Evolutionary conservation across 257 asterid species (phyloP).

Genomic region (Lantana camara): DNA sequence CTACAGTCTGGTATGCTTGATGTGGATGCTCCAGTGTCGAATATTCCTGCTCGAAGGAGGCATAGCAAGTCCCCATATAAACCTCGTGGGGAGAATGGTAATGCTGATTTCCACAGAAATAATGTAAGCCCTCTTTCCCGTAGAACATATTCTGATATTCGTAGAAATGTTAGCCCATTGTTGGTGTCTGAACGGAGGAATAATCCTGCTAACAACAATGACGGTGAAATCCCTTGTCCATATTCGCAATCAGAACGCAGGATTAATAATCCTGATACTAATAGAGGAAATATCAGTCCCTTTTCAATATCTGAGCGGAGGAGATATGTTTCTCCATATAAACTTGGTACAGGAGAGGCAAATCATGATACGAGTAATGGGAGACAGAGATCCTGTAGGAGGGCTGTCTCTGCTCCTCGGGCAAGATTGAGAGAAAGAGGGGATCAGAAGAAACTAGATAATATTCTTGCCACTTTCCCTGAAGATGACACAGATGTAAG

Average conservation of each 20-base stretch:
- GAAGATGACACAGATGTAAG: conserved; percentile 32
- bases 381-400: conserved; percentile 34
- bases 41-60: conserved; percentile 37
- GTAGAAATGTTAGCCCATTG: conserved; percentile 7
- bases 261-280: conserved; percentile 10
- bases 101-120: conserved; percentile 4
- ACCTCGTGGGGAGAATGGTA: conserved; percentile 27
- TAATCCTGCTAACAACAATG: conserved; percentile 1
- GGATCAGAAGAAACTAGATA: conserved; percentile 34
- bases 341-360: conserved; percentile 25
- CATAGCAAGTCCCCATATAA: conserved; percentile 46
- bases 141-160: not conserved
- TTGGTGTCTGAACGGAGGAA: conserved; percentile 13
- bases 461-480: conserved; percentile 29
- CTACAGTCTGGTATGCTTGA: conserved; percentile 10
- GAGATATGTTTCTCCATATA: conserved; percentile 47
- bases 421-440: conserved; percentile 39
- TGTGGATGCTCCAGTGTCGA: conserved; percentile 16
- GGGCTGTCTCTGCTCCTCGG: conserved; percentile 63
- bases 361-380: conserved; percentile 32
- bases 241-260: conserved; percentile 41
- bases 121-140: conserved; percentile 19
- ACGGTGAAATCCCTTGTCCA: conserved; percentile 14
- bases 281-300: conserved; percentile 34
- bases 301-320: conserved; percentile 40